phyloP scores from a whole-genome alignment of 257 asterid genomes.

The Cinchona pubescens region DNA sequence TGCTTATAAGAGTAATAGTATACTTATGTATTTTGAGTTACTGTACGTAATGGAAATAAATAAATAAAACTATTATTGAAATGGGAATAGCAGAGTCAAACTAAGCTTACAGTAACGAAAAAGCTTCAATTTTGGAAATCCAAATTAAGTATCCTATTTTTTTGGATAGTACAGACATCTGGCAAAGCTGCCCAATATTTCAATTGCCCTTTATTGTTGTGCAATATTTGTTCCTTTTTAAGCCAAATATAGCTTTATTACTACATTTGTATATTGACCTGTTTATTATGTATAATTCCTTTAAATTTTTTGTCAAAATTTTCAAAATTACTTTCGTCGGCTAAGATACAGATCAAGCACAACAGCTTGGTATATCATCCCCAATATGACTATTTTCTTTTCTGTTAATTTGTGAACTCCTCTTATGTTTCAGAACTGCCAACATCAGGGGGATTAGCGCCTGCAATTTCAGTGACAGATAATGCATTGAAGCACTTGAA shows the following conservation, averaged over 20 bases:
- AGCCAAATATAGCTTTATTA: background rate
- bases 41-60: background rate
- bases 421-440: conserved; percentile 51
- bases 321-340: no score
- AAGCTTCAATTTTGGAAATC: background rate
- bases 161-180: background rate
- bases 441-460: conserved; percentile 59
- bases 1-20: background rate
- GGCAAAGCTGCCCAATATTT: background rate
- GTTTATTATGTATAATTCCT: background rate
- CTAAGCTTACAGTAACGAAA: background rate
- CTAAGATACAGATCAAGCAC: no score
- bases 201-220: background rate
- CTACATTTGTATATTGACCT: background rate
- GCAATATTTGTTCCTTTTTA: background rate
- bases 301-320: background rate
- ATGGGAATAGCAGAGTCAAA: background rate
- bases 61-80: background rate
- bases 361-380: background rate
- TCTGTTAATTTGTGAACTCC: conserved; percentile 6
- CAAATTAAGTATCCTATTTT: background rate
- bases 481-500: conserved; percentile 71
- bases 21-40: no score
- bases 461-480: conserved; percentile 77
- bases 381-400: background rate